A percentile compares a stretch with the other conserved stretches of the same genome.
These are phyloP conservation scores for Euphrasia confusa DNA, from an alignment of 257 asterid genomes.

Conservation along the genomic window DNA sequence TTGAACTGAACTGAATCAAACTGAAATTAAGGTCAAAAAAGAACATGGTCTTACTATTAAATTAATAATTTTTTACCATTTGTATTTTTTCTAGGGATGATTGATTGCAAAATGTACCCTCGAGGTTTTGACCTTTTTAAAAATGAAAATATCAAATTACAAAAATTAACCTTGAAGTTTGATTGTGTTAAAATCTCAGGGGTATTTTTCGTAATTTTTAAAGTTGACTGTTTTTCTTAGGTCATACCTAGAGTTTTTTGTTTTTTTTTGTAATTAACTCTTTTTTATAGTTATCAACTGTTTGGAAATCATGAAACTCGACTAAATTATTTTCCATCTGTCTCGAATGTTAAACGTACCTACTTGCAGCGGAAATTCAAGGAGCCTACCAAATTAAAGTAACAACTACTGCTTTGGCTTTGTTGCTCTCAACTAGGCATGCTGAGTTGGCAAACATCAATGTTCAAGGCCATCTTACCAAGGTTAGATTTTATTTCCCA, in stretches of 20 bases:
- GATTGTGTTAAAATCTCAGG: neutral
- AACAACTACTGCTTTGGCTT: slow-evolving; percentile 80
- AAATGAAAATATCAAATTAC: no score
- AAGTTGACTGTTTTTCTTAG: neutral
- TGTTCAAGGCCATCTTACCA: slow-evolving; percentile 71
- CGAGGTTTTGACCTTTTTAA: no score
- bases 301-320: slow-evolving; percentile 5
- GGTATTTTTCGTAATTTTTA: neutral
- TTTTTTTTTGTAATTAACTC: neutral
- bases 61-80: neutral
- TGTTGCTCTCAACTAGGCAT: slow-evolving; percentile 73
- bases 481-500: slow-evolving; percentile 44
- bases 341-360: slow-evolving; percentile 9
- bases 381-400: slow-evolving; percentile 96
- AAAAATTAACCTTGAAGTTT: neutral
- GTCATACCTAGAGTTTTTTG: neutral
- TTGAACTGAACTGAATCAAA: no score
- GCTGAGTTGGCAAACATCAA: slow-evolving; percentile 55
- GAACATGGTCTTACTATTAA: neutral
- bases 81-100: no score
- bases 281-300: neutral
- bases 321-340: neutral
- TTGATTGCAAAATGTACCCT: no score
- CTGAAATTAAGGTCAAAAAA: no score
- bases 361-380: slow-evolving; percentile 73